Conservation (phyloP, 2,329 filamentous ascomycete genomes). For the Niveomyces coronatus region DNA sequence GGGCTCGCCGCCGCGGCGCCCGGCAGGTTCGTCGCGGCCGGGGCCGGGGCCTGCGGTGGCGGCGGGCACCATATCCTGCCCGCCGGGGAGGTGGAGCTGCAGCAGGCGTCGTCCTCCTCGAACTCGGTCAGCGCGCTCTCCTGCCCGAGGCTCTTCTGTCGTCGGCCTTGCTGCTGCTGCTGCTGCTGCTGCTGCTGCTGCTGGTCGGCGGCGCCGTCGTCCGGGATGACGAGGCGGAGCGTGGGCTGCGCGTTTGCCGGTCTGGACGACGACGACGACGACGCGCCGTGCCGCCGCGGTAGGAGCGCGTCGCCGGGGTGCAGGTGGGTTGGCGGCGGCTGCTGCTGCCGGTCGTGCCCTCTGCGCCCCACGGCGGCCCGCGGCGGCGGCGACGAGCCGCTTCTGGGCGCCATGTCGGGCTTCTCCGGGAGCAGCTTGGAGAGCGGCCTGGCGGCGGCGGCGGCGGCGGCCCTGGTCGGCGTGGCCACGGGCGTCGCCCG, state of each 20-base stretch:
- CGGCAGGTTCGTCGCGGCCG: slow-evolving; percentile 35
- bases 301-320: slow-evolving; percentile 10
- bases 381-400: not conserved
- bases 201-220: slow-evolving; percentile 7
- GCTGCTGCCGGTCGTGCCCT: not conserved
- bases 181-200: slow-evolving; percentile 5
- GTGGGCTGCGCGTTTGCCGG: no score
- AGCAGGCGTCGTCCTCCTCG: slow-evolving; percentile 35
- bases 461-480: slow-evolving; percentile 18
- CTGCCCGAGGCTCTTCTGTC: slow-evolving; percentile 12
- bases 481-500: slow-evolving; percentile 15
- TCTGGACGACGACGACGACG: not conserved
- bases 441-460: no score
- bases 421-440: slow-evolving; percentile 37
- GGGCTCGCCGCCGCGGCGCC: slow-evolving; percentile 21
- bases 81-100: slow-evolving; percentile 23
- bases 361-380: not conserved
- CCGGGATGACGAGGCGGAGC: slow-evolving; percentile 6
- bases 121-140: slow-evolving; percentile 42
- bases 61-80: slow-evolving; percentile 43
- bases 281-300: not conserved
- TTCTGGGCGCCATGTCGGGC: slow-evolving; percentile 28
- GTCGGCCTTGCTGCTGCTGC: not conserved
- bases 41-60: slow-evolving; percentile 20
- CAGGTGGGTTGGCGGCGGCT: not conserved